Evolutionary conservation across 2,329 filamentous ascomycete species (phyloP).

Genomic region (Aspergillus amoenus): DNA sequence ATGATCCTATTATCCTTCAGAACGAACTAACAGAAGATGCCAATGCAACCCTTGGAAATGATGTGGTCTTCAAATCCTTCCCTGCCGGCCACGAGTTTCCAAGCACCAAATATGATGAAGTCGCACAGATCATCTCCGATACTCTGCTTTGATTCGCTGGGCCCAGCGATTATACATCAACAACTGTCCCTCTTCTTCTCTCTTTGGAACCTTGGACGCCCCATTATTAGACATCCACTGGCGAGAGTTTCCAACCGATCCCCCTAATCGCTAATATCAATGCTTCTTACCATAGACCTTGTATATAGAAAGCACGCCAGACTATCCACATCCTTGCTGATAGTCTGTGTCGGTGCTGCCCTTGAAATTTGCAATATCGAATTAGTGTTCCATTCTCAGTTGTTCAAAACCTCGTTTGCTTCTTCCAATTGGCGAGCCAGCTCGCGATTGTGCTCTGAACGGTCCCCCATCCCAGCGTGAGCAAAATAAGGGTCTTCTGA

Average conservation of each 20-base stretch:
- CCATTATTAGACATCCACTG: not conserved
- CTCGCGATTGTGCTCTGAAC: constrained; percentile 29
- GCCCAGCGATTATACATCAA: not conserved
- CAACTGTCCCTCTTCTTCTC: not conserved
- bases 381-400: constrained; percentile 9
- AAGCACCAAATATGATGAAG: constrained; percentile 59
- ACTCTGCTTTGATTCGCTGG: constrained; percentile 25
- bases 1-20: constrained; percentile 66
- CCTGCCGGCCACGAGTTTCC: constrained; percentile 70
- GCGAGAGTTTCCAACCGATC: not conserved
- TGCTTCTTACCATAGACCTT: constrained; percentile 12
- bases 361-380: constrained; percentile 5
- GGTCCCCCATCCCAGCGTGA: constrained; percentile 30
- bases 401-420: constrained; percentile 29
- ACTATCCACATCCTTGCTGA: not conserved
- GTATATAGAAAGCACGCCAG: constrained; percentile 11
- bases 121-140: constrained; percentile 54
- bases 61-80: constrained; percentile 58
- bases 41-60: constrained; percentile 55
- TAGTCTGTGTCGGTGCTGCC: not conserved
- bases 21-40: constrained; percentile 66
- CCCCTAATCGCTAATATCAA: not conserved
- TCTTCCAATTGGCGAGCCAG: constrained; percentile 31
- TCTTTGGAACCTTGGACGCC: not conserved
- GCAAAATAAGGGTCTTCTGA: constrained; percentile 35